A percentile compares a stretch with the other conserved stretches of the same genome.
phyloP scores from a whole-genome alignment of 2,329 filamentous ascomycete species.

The Colletotrichum tabaci region DNA sequence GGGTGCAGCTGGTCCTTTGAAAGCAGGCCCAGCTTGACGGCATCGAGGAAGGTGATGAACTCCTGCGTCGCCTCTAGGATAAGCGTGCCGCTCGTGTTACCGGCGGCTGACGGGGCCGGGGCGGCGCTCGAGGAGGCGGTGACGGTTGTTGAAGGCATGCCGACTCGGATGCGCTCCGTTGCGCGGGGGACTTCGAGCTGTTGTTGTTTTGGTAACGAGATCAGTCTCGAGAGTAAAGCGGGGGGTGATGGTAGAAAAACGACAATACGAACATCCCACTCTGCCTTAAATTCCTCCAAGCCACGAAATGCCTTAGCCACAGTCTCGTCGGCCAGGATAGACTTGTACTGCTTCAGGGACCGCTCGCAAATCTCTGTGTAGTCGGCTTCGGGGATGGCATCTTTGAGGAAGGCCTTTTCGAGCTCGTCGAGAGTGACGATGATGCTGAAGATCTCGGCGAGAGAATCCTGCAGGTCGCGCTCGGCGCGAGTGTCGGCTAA shows the following conservation, averaged over 20 bases:
- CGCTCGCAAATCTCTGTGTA: conserved; percentile 98
- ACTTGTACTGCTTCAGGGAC: conserved; percentile 96
- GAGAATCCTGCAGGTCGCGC: conserved; percentile 93
- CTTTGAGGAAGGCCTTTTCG: conserved; percentile 96
- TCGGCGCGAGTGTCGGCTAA: conserved; percentile 88
- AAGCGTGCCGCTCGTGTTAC: conserved; percentile 71
- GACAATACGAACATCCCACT: conserved; percentile 83
- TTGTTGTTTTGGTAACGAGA: background rate
- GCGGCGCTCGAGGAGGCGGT: conserved; percentile 64
- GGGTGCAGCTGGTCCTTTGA: conserved; percentile 98
- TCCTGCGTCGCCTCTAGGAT: conserved; percentile 96
- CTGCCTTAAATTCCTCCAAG: conserved; percentile 89
- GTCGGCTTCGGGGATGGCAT: conserved; percentile 90
- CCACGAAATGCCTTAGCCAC: conserved; percentile 92
- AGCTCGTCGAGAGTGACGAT: conserved; percentile 95
- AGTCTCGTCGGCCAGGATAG: conserved; percentile 89
- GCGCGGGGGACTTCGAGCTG: conserved; percentile 95
- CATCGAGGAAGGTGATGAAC: conserved; percentile 98
- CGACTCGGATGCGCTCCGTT: conserved; percentile 91
- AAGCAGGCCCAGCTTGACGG: conserved; percentile 89
- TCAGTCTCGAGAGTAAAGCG: background rate
- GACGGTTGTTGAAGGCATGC: conserved; percentile 88
- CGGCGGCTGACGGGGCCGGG: conserved; percentile 59
- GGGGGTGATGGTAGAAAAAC: background rate
- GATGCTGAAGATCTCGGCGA: conserved; percentile 98